Evolutionary conservation across 2,329 filamentous ascomycete species (phyloP).

Genomic region (Pezicula neosporulosa): DNA sequence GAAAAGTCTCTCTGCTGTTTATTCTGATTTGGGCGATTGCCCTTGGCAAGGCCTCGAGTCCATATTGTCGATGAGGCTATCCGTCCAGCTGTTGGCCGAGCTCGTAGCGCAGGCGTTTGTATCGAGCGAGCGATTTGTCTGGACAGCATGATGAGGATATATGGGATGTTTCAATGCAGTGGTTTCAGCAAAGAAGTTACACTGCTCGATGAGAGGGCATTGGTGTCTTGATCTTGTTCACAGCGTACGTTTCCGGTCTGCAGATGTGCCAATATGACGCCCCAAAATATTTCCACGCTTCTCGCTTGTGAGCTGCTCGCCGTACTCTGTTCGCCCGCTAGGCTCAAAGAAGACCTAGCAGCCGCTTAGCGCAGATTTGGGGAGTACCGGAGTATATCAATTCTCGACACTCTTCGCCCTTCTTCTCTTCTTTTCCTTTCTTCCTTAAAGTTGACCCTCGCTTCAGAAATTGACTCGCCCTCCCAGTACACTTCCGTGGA

Average conservation of each 20-base stretch:
- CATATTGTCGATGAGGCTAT: conserved; percentile 35
- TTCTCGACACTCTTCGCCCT: neutral
- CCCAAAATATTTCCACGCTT: conserved; percentile 1
- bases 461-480: conserved; percentile 57
- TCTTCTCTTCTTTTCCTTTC: conserved; percentile 30
- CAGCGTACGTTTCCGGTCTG: neutral
- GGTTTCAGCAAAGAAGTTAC: conserved; percentile 27
- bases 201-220: conserved; percentile 6
- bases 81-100: conserved; percentile 24
- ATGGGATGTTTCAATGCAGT: conserved; percentile 7
- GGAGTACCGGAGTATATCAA: neutral
- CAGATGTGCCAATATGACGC: neutral
- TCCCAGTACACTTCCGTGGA: conserved; percentile 39
- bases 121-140: conserved; percentile 23
- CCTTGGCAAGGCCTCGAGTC: conserved; percentile 40
- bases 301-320: no score
- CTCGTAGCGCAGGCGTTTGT: conserved; percentile 20
- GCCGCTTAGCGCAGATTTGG: neutral
- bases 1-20: conserved; percentile 17
- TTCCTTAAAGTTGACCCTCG: conserved; percentile 53
- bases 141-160: conserved; percentile 26
- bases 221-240: conserved; percentile 1
- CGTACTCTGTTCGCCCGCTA: neutral
- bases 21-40: conserved; percentile 28
- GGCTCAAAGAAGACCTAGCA: neutral